Conservation (phyloP, 1,139 yeast species). For the Zygoascus hellenicus region DNA sequence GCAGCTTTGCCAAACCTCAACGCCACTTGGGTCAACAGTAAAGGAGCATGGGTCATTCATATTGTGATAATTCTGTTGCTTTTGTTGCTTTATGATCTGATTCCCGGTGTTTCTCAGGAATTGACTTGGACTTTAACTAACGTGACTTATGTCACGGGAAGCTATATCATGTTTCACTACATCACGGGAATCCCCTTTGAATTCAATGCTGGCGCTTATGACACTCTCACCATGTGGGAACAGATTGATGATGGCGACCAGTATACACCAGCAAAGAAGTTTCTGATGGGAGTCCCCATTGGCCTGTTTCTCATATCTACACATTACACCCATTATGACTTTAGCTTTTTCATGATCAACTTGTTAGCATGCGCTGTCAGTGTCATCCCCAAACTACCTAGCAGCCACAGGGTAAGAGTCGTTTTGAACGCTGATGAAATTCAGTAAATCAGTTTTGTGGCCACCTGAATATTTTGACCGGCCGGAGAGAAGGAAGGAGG, state of each 20-base stretch:
- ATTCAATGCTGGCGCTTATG: constrained; percentile 94
- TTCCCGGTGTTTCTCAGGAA: constrained; percentile 72
- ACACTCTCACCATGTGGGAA: constrained; percentile 97
- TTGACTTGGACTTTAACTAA: constrained; percentile 94
- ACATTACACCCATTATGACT: constrained; percentile 82
- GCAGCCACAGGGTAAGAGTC: constrained; percentile 37
- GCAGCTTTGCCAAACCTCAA: constrained; percentile 82
- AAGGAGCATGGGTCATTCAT: constrained; percentile 89
- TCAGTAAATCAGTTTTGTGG: no score
- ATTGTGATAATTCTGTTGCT: constrained; percentile 70
- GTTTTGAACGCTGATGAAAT: constrained; percentile 20
- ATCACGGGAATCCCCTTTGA: constrained; percentile 97
- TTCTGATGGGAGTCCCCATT: constrained; percentile 84
- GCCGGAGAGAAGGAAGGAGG: no score
- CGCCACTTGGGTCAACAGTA: constrained; percentile 93
- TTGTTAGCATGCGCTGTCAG: constrained; percentile 73
- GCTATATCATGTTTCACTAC: constrained; percentile 93
- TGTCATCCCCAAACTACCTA: constrained; percentile 85
- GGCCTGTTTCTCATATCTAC: constrained; percentile 80
- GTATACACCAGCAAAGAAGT: constrained; percentile 94
- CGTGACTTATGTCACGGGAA: constrained; percentile 81
- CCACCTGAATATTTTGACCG: no score
- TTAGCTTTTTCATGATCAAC: constrained; percentile 72
- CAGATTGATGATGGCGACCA: constrained; percentile 96
- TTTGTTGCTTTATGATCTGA: constrained; percentile 68